Evolutionary conservation across 371 early-diverging fungal species (phyloP), one percentile per base, ranked within the genome.

Genomic region (Conidiobolus coronatus): DNA sequence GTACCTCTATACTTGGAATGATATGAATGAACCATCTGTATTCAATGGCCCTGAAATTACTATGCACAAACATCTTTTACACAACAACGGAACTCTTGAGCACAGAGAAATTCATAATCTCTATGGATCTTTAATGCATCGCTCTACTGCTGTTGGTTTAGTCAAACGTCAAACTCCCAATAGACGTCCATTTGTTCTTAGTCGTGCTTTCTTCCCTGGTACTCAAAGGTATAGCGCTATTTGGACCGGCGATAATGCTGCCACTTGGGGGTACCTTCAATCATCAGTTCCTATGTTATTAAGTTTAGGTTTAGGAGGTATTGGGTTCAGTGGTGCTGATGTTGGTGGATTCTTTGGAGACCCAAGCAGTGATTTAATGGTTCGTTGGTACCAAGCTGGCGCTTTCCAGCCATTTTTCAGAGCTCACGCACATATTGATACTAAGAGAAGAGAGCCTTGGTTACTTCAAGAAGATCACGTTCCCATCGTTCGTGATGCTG

Each of bases 371-470:
- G 86, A 87, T 35, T 57, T 91, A 2, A 58, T 85, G 45, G 62
- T 68, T 0, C 80, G 92, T 8, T 91, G 92, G 92, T 88, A 86
- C 55, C 89, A 88, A 61, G 64, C 78, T n/a, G 92, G 67, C 34
- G 74, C 75, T 5, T 81, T 77, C 63, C 86, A 88, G 50, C 92
- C 92, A 4, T 91, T 91, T 65, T 82, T 86, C 72, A 75, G 92
- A 48, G 92, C 72, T 0, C 92, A 91, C 62, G 87, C 89, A 4
- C 87, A 88, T 59, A 79, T 88, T 52, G 87, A 82, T 61, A 86
- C 92, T 52, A 87, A 86, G 62, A 79, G 97, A 17, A 75, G 93
- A 33, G 95, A 95, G 57, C 95, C 97, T 8, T 97, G 92, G 81
- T 56, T 94, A 23, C 75, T 83, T 59, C 88, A 81, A 15, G 86